These are phyloP conservation scores for Podaxis carcinomalis DNA, from an alignment of 768 basidiomycete genomes.

Conservation along the genomic window DNA sequence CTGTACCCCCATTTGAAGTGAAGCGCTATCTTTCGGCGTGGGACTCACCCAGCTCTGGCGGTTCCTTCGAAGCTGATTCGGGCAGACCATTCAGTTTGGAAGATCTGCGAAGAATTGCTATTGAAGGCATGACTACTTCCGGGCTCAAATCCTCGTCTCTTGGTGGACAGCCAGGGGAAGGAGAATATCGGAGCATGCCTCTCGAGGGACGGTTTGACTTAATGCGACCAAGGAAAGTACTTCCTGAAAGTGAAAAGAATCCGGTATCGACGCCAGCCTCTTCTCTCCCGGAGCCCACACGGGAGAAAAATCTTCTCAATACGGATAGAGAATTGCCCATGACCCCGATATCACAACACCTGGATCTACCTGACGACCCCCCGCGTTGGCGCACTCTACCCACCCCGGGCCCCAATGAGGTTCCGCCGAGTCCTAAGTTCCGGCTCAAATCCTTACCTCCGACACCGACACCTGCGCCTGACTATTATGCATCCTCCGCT, in stretches of 20 bases:
- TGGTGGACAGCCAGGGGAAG: conserved; percentile 39
- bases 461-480: conserved; percentile 28
- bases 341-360: conserved; percentile 34
- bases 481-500: conserved; percentile 11
- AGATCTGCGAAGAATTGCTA: conserved; percentile 57
- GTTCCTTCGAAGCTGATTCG: conserved; percentile 14
- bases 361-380: conserved; percentile 25
- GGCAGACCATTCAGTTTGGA: conserved; percentile 46
- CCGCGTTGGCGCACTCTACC: conserved; percentile 48
- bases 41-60: conserved; percentile 41
- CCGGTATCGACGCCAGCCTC: conserved; percentile 16
- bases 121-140: conserved; percentile 48
- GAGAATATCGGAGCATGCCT: conserved; percentile 77
- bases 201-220: conserved; percentile 87
- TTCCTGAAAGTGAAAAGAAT: conserved; percentile 10
- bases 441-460: conserved; percentile 46
- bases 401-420: conserved; percentile 57
- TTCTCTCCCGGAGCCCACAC: conserved; percentile 8
- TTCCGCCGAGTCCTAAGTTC: conserved; percentile 59
- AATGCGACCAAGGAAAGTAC: conserved; percentile 50
- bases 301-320: conserved; percentile 1
- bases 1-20: conserved; percentile 51
- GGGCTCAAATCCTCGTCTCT: conserved; percentile 10
- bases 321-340: conserved; percentile 23
- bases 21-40: conserved; percentile 71